Percentiles rank a stretch among this genome's conserved stretches.
Evolutionary conservation across 495 filamentous ascomycete species (phyloP).

Genomic region (Hypoxylon crocopeplum): DNA sequence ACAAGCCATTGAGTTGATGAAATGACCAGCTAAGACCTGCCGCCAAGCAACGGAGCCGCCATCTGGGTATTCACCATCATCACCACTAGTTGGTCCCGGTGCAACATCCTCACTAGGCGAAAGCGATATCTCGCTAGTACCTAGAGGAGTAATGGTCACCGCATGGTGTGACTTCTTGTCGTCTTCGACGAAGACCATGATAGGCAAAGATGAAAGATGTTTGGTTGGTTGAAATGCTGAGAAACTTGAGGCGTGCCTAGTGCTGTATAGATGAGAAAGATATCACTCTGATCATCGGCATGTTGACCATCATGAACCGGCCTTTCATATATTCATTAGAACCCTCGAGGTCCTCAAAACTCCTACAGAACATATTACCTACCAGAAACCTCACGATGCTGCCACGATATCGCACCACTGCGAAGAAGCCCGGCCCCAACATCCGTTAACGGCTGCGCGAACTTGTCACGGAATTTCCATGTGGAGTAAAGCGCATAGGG

Average conservation of each 20-base stretch:
- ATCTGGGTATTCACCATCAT: conserved; percentile 40
- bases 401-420: conserved; percentile 33
- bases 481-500: conserved; percentile 37
- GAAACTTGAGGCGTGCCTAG: conserved; percentile 6
- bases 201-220: conserved; percentile 24
- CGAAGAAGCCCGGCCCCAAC: conserved; percentile 22
- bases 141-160: conserved; percentile 17
- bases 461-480: conserved; percentile 39
- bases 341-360: conserved; percentile 4
- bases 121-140: conserved; percentile 21
- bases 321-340: conserved; percentile 31
- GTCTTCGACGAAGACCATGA: conserved; percentile 21
- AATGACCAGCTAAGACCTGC: conserved; percentile 48
- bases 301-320: conserved; percentile 3
- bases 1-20: conserved; percentile 52
- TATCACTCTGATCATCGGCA: conserved; percentile 13
- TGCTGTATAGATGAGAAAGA: conserved; percentile 14
- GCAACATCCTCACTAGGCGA: conserved; percentile 8
- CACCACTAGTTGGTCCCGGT: conserved; percentile 7
- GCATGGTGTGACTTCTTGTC: conserved; percentile 24
- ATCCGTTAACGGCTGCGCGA: conserved; percentile 41
- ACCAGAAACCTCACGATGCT: conserved; percentile 34
- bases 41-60: conserved; percentile 51
- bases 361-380: conserved; percentile 31
- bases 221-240: conserved; percentile 18